Base-by-base conservation (phyloP, 164 flowering plant species). In the Magnolia kwangsiensis region DNA sequence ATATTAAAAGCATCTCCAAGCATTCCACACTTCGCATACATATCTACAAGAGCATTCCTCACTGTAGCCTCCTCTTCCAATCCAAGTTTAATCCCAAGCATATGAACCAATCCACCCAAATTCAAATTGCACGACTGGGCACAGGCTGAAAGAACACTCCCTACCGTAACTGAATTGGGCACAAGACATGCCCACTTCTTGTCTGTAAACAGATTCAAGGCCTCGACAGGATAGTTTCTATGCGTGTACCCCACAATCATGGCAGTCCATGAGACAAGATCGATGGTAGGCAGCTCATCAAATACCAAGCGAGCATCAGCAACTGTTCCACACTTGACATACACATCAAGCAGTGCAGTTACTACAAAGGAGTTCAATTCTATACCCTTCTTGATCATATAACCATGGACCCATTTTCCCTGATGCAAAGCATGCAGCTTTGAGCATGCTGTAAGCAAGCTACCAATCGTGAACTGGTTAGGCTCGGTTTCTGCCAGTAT, bases 371-470 rank as follows among this genome's bases (percentile, higher is more conserved):
- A 80, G 79, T 82, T 86, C 31, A 87, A 37, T 24, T 83, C 79
- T 19, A 84, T 51, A 2, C 89, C 91, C 37, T 59, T 81, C 84
- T 91, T 94, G 59, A 94, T 85, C 70, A 85, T 70, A 82, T 78
- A 86, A 8, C 93, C 90, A 82, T 92, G 98, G 80, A 88, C 74
- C 95, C 94, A 94, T 71, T 85, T 90, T 59, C 98, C 97, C 67
- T 91, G 96, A 82, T 89, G 93, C 51, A 87, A 78, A 80, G 87
- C 84, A 72, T 86, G 81, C 71, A 92, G 76, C 78, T 86, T 89
- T 4, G 87, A 77, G 78, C 97, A 92, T 0, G 90, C 98, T 7
- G 85, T 80, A 19, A 89, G 79, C 63, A 92, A 67, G 76, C 88
- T 89, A 69, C 86, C 95, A 29, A 91, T 24, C 2, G 94, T 92